Evolutionary conservation across 116 monocot species (phyloP).

Genomic region (Posidonia oceanica): DNA sequence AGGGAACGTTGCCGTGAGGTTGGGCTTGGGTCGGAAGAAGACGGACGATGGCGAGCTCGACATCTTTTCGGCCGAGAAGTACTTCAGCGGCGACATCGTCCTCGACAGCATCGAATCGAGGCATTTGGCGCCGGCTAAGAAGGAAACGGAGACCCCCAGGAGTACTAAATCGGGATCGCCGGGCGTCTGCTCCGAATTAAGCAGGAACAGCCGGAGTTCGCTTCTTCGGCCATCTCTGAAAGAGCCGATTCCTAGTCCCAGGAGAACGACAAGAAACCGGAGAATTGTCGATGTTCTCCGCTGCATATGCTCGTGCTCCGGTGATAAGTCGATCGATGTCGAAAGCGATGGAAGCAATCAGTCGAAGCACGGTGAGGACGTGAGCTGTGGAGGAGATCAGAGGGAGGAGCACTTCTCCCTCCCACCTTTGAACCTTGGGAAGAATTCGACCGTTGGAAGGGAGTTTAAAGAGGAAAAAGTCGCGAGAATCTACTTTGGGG

Average conservation of each 20-base stretch:
- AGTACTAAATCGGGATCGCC: neutral
- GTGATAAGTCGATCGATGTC: conserved; percentile 3
- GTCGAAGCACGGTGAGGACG: no score
- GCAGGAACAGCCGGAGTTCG: conserved; percentile 9
- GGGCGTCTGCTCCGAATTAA: conserved; percentile 2
- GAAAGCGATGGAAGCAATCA: neutral
- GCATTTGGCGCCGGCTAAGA: neutral
- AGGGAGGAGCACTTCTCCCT: no score
- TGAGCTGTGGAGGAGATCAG: no score
- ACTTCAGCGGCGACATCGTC: conserved; percentile 38
- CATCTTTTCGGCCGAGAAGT: conserved; percentile 53
- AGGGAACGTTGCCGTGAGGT: neutral
- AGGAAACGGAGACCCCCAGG: neutral
- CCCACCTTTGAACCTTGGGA: neutral
- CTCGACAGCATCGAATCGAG: neutral
- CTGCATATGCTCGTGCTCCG: conserved; percentile 6
- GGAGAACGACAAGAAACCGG: neutral
- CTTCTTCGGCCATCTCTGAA: neutral
- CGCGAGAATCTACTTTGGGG: neutral
- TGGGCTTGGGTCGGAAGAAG: neutral
- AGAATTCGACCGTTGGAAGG: conserved; percentile 1
- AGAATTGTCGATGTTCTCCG: conserved; percentile 3
- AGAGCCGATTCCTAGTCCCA: neutral
- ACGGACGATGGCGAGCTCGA: conserved; percentile 34
- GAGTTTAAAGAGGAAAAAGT: neutral